These are phyloP conservation scores for Vicia sativa DNA, from an alignment of 306 rosid species.

Conservation along the genomic window DNA sequence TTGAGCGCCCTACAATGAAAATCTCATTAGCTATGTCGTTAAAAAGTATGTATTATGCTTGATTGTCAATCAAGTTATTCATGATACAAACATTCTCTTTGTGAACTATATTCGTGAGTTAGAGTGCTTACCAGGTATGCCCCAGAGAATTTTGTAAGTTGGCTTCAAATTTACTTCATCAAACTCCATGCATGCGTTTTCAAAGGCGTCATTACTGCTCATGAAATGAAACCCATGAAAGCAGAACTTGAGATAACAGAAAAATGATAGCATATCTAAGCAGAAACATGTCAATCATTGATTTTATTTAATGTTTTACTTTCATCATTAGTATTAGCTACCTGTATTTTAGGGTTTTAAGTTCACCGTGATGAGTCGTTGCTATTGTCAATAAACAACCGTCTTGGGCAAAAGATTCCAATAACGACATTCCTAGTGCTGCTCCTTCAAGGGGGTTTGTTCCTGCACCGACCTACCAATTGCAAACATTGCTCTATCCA, in stretches of 20 bases:
- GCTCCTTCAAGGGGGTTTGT: slow-evolving; percentile 99
- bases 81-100: slow-evolving; percentile 17
- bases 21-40: slow-evolving; percentile 19
- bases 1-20: slow-evolving; percentile 76
- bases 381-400: slow-evolving; percentile 84
- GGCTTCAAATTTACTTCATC: slow-evolving; percentile 96
- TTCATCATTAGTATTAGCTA: slow-evolving; percentile 42
- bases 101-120: slow-evolving; percentile 21
- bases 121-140: slow-evolving; percentile 77
- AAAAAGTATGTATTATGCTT: not conserved
- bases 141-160: slow-evolving; percentile 93
- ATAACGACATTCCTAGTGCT: slow-evolving; percentile 85
- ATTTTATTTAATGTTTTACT: not conserved
- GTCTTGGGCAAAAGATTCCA: slow-evolving; percentile 82
- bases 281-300: too few species aligned
- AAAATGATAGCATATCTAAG: slow-evolving; percentile 4
- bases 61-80: slow-evolving; percentile 17
- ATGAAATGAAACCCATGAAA: slow-evolving; percentile 41
- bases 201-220: slow-evolving; percentile 79
- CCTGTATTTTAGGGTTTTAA: slow-evolving; percentile 98
- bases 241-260: slow-evolving; percentile 28
- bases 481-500: slow-evolving; percentile 29
- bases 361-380: slow-evolving; percentile 97
- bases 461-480: slow-evolving; percentile 93
- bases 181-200: slow-evolving; percentile 95